phyloP scores from a whole-genome alignment of 768 basidiomycete genomes.

The Cytidiella melzeri region DNA sequence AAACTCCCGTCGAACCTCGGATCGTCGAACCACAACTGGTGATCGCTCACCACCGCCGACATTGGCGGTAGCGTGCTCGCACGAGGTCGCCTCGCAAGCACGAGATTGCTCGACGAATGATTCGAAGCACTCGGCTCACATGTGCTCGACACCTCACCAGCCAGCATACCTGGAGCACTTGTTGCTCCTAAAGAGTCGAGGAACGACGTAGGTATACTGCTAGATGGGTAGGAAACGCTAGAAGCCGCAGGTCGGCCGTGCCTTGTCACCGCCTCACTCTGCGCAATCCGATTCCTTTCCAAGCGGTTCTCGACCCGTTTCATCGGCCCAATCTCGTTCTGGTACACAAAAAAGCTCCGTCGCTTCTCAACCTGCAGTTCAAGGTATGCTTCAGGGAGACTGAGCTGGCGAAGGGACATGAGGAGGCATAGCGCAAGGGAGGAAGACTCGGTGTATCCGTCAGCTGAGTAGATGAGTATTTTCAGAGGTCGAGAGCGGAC shows the following conservation, averaged over 20 bases:
- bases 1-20: conserved; percentile 92
- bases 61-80: conserved; percentile 67
- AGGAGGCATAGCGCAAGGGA: conserved; percentile 81
- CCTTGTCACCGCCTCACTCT: neutral
- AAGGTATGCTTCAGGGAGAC: conserved; percentile 86
- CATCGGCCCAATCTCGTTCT: conserved; percentile 68
- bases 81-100: conserved; percentile 43
- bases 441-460: conserved; percentile 91
- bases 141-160: neutral
- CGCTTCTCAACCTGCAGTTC: conserved; percentile 78
- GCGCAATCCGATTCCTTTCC: conserved; percentile 22
- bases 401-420: conserved; percentile 65
- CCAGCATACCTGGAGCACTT: neutral
- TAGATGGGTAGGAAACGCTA: conserved; percentile 9
- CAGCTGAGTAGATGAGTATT: conserved; percentile 74
- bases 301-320: conserved; percentile 59
- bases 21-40: conserved; percentile 94
- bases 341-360: conserved; percentile 90
- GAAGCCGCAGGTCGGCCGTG: conserved; percentile 7
- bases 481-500: conserved; percentile 57
- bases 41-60: conserved; percentile 47
- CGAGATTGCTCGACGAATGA: conserved; percentile 1
- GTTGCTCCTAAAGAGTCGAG: neutral
- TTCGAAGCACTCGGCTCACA: no score
- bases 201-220: conserved; percentile 3